phyloP scores from a whole-genome alignment of 352 stramenopile species.

The Phytopythium chamaehyphon region DNA sequence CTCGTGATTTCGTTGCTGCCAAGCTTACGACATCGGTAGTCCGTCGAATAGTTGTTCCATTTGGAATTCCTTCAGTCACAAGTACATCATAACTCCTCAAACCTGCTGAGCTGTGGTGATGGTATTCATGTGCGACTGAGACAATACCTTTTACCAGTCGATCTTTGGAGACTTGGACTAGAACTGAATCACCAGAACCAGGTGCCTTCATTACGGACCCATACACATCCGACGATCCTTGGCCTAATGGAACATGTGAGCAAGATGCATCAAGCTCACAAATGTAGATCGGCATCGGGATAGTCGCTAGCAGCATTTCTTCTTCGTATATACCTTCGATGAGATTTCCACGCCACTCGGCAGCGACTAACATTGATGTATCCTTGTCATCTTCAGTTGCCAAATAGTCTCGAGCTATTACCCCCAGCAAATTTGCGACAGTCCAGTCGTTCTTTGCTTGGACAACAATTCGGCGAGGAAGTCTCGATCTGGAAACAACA shows the following conservation, averaged over 20 bases:
- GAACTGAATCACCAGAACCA: constrained; percentile 7
- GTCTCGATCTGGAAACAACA: constrained; percentile 11
- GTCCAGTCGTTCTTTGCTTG: constrained; percentile 21
- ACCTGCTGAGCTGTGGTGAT: not conserved
- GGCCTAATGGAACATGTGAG: not conserved
- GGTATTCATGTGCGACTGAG: not conserved
- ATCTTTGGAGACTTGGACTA: constrained; percentile 15
- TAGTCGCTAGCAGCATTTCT: constrained; percentile 20
- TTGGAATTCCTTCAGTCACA: constrained; percentile 12
- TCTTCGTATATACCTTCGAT: constrained; percentile 27
- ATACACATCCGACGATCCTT: not conserved
- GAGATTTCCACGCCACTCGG: constrained; percentile 14
- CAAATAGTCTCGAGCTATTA: constrained; percentile 20
- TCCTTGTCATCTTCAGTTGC: constrained; percentile 1
- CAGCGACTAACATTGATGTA: constrained; percentile 11
- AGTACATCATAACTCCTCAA: constrained; percentile 13
- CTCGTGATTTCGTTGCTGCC: constrained; percentile 1
- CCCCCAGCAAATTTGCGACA: constrained; percentile 34
- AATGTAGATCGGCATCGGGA: constrained; percentile 26
- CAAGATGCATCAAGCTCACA: constrained; percentile 29
- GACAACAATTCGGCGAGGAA: constrained; percentile 17
- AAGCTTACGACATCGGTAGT: not conserved
- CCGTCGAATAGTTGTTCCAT: constrained; percentile 6
- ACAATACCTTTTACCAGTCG: constrained; percentile 20
- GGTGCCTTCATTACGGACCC: not conserved